phyloP scores from a whole-genome alignment of 2,329 filamentous ascomycete species.

The Cytospora chrysosperma region DNA sequence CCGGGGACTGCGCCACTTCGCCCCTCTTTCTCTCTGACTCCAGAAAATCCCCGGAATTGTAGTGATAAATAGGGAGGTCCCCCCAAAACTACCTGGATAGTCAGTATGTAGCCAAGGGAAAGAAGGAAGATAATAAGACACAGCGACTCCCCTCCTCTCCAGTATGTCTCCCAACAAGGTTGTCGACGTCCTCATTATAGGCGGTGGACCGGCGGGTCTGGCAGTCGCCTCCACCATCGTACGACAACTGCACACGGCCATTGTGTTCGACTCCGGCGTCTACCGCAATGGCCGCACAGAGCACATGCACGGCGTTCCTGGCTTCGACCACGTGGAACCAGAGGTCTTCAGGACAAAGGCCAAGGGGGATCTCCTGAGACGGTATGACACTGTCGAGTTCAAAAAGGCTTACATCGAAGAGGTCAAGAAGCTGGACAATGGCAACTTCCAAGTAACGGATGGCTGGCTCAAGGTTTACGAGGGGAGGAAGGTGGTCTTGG shows the following conservation, averaged over 20 bases:
- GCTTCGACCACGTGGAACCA: constrained; percentile 40
- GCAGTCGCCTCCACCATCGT: constrained; percentile 47
- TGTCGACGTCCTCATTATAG: constrained; percentile 44
- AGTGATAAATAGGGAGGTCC: not conserved
- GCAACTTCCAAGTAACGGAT: constrained; percentile 36
- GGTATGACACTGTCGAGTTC: constrained; percentile 38
- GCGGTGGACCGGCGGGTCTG: constrained; percentile 53
- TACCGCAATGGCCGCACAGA: constrained; percentile 50
- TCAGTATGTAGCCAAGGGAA: not conserved
- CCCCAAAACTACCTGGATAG: not conserved
- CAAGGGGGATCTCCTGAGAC: constrained; percentile 33
- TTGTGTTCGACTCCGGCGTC: constrained; percentile 49
- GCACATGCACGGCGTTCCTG: constrained; percentile 48
- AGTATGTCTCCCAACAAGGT: constrained; percentile 1
- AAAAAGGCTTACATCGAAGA: constrained; percentile 27
- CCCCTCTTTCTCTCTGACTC: not conserved
- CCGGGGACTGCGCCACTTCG: not conserved
- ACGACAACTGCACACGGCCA: constrained; percentile 46
- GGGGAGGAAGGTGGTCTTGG: constrained; percentile 55
- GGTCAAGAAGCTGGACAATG: constrained; percentile 25
- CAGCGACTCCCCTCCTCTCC: not conserved
- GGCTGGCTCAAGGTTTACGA: constrained; percentile 39
- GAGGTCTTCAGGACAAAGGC: constrained; percentile 37
- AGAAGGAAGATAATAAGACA: not conserved
- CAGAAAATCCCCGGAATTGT: not conserved